Base-by-base conservation (phyloP, 345 rosid genomes). In the Aquilaria malaccensis region DNA sequence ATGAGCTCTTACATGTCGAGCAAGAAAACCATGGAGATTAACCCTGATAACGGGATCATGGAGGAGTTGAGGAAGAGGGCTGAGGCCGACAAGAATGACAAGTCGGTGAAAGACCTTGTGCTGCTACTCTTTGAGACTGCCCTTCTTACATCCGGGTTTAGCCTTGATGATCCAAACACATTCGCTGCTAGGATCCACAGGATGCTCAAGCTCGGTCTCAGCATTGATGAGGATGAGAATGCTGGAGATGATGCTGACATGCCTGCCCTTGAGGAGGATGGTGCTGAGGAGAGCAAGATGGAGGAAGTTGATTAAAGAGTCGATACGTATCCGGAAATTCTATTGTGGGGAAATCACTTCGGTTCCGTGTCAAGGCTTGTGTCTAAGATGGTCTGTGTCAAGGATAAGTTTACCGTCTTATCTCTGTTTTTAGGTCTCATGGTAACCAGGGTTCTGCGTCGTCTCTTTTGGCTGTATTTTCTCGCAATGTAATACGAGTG, bases 261-360 rank as follows among this genome's bases (percentile, higher is more conserved):
- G 91, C 97, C 96, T 10, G 72, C 82, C 2, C 52, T 91, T 66
- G 97, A 88, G 69, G 97, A 91, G 11, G 91, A 75, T 2, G 89
- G 61, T n/a, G 91, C 75, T 10, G 96, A 86, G 77, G 97, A 82
- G 79, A 88, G 94, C 80, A 91, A 86, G 81, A 91, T 91, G 97
- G 97, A 91, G 69, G 96, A 88, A 48, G 97, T 91, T 0, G 97
- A 91, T 63, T 91, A 69, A 67, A 47, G 63, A 22, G 22, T 22
- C 22, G 22, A 22, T 22, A 22, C 22, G 22, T 37, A 3, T 37
- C 7, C 1, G 43, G 43, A 37, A 3, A 37, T 37, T 5, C 5
- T 4, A 37, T 37, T 37, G 43, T 37, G 43, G 7, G 7, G 43
- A 9, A 22, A 37, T 37, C 43, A 5, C 7, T 37, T 2, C 7